A percentile compares a stretch with the other conserved stretches of the same genome.
These are phyloP conservation scores for Hanseniaspora uvarum DNA, from an alignment of 1,139 yeast genomes.

Conservation along the genomic window DNA sequence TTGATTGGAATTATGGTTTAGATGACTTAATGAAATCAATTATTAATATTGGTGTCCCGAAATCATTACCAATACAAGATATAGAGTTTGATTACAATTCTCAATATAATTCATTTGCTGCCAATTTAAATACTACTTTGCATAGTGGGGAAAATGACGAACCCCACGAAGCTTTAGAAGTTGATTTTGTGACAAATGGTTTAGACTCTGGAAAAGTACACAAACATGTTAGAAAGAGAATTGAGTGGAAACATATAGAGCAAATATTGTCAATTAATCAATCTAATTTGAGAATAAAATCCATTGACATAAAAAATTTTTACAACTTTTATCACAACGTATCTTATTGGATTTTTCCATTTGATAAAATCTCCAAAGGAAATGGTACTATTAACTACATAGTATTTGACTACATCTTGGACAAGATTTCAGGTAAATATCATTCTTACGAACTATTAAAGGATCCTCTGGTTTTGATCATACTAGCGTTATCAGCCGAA, in stretches of 20 bases:
- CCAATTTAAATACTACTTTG: background rate
- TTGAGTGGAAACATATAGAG: constrained; percentile 22
- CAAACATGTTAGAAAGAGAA: background rate
- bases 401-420: constrained; percentile 34
- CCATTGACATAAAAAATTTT: constrained; percentile 31
- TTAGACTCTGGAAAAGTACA: background rate
- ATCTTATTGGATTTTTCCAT: constrained; percentile 35
- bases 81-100: background rate
- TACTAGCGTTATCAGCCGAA: constrained; percentile 50
- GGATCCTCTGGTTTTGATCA: constrained; percentile 46
- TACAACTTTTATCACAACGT: constrained; percentile 35
- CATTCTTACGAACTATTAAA: background rate
- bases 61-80: background rate
- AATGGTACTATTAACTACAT: constrained; percentile 38
- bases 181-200: background rate
- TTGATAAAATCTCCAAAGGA: constrained; percentile 30
- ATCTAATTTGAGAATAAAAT: constrained; percentile 23
- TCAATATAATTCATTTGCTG: background rate
- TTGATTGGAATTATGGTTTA: background rate
- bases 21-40: constrained; percentile 20
- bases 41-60: constrained; percentile 16
- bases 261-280: background rate
- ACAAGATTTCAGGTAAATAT: constrained; percentile 37
- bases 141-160: background rate
- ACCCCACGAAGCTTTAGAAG: constrained; percentile 10